A percentile compares a stretch with the other conserved stretches of the same genome.
These are phyloP conservation scores for Fonsecaea nubica DNA, from an alignment of 2,329 filamentous ascomycete genomes.

Conservation along the genomic window DNA sequence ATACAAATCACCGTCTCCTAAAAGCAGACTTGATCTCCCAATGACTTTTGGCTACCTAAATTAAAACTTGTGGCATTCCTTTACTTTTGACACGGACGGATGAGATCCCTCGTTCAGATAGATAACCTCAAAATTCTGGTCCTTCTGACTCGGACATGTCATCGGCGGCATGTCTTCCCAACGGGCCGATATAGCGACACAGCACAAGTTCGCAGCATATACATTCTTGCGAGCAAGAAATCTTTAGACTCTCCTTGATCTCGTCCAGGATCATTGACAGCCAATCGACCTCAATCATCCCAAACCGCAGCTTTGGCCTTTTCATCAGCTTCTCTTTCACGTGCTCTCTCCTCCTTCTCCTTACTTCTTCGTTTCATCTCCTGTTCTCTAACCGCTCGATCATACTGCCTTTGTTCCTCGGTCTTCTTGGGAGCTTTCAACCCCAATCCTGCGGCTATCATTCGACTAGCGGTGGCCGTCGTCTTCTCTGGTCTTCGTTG, in stretches of 20 bases:
- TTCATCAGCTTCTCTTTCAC: conserved; percentile 69
- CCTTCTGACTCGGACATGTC: background rate
- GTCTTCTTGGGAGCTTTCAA: conserved; percentile 77
- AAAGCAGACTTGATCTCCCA: background rate
- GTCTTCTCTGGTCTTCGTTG: conserved; percentile 79
- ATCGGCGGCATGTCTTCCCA: background rate
- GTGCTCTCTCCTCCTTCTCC: conserved; percentile 70
- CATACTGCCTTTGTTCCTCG: conserved; percentile 60
- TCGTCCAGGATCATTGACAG: background rate
- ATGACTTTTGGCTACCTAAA: background rate
- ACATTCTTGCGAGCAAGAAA: background rate
- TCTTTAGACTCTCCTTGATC: background rate
- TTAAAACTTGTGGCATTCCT: background rate
- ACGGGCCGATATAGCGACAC: background rate
- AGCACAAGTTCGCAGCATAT: background rate
- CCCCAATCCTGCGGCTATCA: conserved; percentile 89
- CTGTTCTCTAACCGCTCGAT: conserved; percentile 79
- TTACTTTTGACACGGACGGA: background rate
- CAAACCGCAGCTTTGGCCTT: conserved; percentile 84
- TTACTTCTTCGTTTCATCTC: conserved; percentile 78
- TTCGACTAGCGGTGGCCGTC: conserved; percentile 82
- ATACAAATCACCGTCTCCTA: background rate
- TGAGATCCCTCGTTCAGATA: background rate
- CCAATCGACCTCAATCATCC: conserved; percentile 57
- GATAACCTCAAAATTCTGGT: background rate